A percentile compares a stretch with the other conserved stretches of the same genome.
Conservation (phyloP, 352 stramenopile genomes). For the Pythium inflatum region DNA sequence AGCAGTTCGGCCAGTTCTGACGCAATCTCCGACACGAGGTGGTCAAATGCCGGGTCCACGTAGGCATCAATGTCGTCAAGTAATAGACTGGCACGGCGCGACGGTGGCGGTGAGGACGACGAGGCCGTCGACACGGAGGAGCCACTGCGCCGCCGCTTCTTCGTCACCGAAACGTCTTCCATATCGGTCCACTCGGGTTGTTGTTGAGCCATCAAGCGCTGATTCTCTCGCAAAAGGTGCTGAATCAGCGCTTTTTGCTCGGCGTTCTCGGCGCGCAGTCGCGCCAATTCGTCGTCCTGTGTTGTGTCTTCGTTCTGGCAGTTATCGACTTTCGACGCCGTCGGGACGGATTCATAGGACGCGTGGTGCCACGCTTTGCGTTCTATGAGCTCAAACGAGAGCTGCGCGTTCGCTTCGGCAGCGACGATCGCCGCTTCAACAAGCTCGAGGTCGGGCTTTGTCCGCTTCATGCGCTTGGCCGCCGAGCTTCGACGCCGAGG, state of each 20-base stretch:
- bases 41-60: slow-evolving; percentile 25
- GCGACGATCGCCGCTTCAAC: not conserved
- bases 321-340: not conserved
- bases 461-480: not conserved
- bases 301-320: not conserved
- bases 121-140: slow-evolving; percentile 6
- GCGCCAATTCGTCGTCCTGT: slow-evolving; percentile 1
- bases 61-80: slow-evolving; percentile 8
- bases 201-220: slow-evolving; percentile 8
- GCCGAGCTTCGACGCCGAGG: not conserved
- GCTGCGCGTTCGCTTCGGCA: slow-evolving; percentile 17
- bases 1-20: slow-evolving; percentile 18
- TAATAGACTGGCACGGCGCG: slow-evolving; percentile 1
- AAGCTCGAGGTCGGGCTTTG: not conserved
- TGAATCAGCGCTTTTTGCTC: slow-evolving; percentile 25
- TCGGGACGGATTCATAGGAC: not conserved
- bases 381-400: slow-evolving; percentile 28
- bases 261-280: slow-evolving; percentile 20
- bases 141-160: not conserved
- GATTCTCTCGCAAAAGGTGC: slow-evolving; percentile 25
- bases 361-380: slow-evolving; percentile 20
- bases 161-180: no score
- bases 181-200: not conserved
- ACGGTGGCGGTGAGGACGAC: not conserved
- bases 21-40: slow-evolving; percentile 23